Evolutionary conservation across 2,329 filamentous ascomycete genomes (phyloP).

Genomic region (Teratosphaeria zuluensis): DNA sequence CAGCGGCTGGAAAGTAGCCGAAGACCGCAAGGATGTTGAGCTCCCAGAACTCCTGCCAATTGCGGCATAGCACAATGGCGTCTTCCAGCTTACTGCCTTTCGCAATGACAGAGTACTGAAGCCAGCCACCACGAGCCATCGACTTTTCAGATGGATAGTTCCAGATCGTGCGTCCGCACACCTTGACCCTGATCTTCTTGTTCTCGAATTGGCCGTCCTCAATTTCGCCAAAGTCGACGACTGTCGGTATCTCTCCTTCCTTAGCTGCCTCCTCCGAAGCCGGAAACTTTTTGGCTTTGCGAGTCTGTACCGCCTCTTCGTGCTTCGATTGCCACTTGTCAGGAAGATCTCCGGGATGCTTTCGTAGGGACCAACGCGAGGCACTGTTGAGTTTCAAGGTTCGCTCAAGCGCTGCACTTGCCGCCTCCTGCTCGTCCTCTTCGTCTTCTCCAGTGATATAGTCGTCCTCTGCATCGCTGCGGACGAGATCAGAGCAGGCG

Average conservation of each 20-base stretch:
- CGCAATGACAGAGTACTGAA: constrained; percentile 42
- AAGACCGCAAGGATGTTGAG: no score
- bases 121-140: constrained; percentile 40
- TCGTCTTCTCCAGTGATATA: constrained; percentile 20
- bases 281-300: neutral
- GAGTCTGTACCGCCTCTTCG: constrained; percentile 19
- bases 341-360: neutral
- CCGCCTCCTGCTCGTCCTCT: constrained; percentile 13
- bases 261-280: neutral
- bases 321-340: constrained; percentile 22
- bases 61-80: constrained; percentile 39
- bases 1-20: no score
- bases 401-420: constrained; percentile 4
- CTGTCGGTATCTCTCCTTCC: constrained; percentile 6
- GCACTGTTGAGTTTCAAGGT: neutral
- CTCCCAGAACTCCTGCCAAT: constrained; percentile 26
- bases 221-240: constrained; percentile 30
- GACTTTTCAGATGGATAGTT: constrained; percentile 42
- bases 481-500: no score
- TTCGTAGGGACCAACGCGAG: neutral
- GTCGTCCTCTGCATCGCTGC: constrained; percentile 26
- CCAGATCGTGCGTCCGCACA: constrained; percentile 42
- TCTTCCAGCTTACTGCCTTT: constrained; percentile 38
- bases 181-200: constrained; percentile 35
- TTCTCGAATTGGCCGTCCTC: constrained; percentile 23